Percentiles rank a stretch among this genome's conserved stretches.
Evolutionary conservation across 148 eudicot species (phyloP).

Genomic region (Vaccinium macrocarpon): DNA sequence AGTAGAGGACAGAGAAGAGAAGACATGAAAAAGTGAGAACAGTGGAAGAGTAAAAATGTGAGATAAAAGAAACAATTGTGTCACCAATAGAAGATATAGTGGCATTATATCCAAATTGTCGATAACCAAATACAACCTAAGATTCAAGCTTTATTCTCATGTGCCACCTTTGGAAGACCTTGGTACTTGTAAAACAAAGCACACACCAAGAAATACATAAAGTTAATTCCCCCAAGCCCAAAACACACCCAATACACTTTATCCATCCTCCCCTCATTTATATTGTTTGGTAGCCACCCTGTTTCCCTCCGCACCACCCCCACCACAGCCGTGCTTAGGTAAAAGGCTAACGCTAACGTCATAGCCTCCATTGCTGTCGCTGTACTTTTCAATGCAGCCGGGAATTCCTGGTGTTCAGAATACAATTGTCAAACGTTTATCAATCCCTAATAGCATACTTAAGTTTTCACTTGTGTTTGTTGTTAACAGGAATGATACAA

Average conservation of each 20-base stretch:
- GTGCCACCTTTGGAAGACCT: conserved; percentile 14
- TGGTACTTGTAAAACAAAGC: conserved; percentile 31
- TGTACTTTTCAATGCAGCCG: conserved; percentile 28
- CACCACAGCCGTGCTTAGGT: conserved; percentile 33
- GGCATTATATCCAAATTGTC: too few species aligned
- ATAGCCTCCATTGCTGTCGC: conserved; percentile 36
- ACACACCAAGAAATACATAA: conserved; percentile 30
- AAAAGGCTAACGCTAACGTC: conserved; percentile 28
- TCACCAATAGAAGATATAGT: too few species aligned
- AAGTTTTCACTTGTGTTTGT: not conserved
- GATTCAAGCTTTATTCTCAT: conserved; percentile 1
- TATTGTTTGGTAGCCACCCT: conserved; percentile 35
- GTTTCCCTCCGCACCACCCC: conserved; percentile 24
- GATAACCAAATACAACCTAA: not conserved
- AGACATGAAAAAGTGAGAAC: too few species aligned
- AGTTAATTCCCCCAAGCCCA: conserved; percentile 27
- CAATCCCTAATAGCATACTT: not conserved
- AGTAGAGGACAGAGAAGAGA: too few species aligned
- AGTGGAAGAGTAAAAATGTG: not conserved
- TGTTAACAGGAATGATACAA: not conserved
- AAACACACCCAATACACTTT: conserved; percentile 35
- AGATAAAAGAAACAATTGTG: not conserved
- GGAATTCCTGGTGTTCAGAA: conserved; percentile 32
- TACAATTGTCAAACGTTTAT: not conserved
- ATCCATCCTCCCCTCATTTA: conserved; percentile 39